Percentiles rank a stretch among this genome's conserved stretches.
Conservation (phyloP, 2,329 filamentous ascomycete genomes). For the Corynespora cassiicola region DNA sequence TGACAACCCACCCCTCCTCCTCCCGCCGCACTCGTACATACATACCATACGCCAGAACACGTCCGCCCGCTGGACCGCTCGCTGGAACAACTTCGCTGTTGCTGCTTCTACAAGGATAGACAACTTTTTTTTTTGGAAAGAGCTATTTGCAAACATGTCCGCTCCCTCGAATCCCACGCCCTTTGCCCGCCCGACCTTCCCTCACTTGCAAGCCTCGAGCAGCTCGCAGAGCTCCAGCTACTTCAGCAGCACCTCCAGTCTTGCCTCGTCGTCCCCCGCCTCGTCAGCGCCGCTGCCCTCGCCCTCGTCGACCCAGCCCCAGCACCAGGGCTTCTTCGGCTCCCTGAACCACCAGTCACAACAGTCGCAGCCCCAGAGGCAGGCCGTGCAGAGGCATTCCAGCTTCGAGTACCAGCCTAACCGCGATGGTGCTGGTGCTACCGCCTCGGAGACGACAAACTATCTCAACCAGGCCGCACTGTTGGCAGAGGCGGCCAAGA, state of each 20-base stretch:
- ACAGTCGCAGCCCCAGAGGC: constrained; percentile 35
- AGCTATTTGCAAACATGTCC: constrained; percentile 26
- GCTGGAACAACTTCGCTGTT: too few species aligned
- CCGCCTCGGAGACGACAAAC: constrained; percentile 57
- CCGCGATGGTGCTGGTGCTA: constrained; percentile 39
- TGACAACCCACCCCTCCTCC: too few species aligned
- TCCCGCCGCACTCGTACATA: too few species aligned
- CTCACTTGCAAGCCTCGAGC: constrained; percentile 41
- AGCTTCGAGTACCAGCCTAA: constrained; percentile 44
- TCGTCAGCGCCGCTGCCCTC: constrained; percentile 42
- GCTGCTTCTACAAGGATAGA: too few species aligned
- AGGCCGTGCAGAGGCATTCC: constrained; percentile 31
- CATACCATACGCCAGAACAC: too few species aligned
- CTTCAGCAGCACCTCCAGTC: constrained; percentile 50
- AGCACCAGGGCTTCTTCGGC: constrained; percentile 40
- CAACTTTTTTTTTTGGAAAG: too few species aligned
- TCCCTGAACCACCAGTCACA: constrained; percentile 29
- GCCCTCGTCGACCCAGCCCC: constrained; percentile 39
- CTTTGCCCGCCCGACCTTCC: constrained; percentile 39
- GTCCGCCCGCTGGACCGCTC: too few species aligned
- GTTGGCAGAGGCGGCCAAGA: constrained; percentile 89
- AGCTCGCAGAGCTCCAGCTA: constrained; percentile 34
- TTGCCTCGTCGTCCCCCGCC: constrained; percentile 41
- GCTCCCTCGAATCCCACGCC: constrained; percentile 26
- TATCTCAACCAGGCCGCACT: constrained; percentile 85